These are phyloP conservation scores for Posidonia oceanica DNA, from an alignment of 116 monocot genomes.

Conservation along the genomic window DNA sequence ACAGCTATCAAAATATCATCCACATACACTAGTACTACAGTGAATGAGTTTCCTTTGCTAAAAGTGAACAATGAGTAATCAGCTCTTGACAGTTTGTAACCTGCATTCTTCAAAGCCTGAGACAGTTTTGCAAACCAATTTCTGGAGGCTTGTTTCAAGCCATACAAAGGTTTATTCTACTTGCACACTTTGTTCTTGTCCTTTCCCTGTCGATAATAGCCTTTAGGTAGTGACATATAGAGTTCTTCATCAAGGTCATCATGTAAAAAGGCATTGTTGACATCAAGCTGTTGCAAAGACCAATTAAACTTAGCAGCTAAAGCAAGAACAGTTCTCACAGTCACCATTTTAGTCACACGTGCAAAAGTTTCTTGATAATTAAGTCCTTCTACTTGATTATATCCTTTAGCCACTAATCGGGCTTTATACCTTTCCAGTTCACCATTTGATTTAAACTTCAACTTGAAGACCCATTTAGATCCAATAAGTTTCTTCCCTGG, in stretches of 20 bases:
- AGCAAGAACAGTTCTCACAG: neutral
- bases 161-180: neutral
- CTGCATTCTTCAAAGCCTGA: neutral
- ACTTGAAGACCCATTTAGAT: constrained; percentile 2
- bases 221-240: neutral
- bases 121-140: neutral
- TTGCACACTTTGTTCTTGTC: neutral
- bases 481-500: neutral
- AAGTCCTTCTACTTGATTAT: neutral
- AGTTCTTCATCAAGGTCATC: neutral
- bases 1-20: neutral
- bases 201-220: neutral
- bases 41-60: neutral
- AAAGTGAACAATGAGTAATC: neutral
- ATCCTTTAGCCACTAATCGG: neutral
- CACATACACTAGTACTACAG: neutral
- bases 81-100: neutral
- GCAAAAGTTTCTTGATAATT: constrained; percentile 5
- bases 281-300: neutral
- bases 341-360: neutral
- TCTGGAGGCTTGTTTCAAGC: neutral
- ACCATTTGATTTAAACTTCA: constrained; percentile 2
- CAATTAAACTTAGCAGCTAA: neutral
- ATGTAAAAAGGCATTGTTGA: neutral
- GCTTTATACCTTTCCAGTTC: neutral